Base-by-base conservation (phyloP, 495 filamentous ascomycete species). In the Haplographium delicatum region DNA sequence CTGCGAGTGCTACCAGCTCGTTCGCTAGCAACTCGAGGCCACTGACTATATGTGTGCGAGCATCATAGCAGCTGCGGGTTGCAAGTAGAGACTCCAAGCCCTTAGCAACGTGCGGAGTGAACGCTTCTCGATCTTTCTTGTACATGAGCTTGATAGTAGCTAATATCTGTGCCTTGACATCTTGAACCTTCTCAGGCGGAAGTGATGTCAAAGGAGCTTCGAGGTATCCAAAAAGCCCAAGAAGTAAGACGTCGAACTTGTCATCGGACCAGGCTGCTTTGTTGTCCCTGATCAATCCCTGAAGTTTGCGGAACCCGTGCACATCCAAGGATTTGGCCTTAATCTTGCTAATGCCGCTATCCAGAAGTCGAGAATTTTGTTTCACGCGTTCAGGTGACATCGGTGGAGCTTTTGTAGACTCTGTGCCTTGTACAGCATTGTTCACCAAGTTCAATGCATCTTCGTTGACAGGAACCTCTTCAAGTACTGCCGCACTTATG, bases 251-350 rank as follows among this genome's bases (percentile, higher is more conserved):
- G 53, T 85, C 79, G 57, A 91, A 94, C 56, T 78, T 81, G 42
- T 76, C 70, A 37, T 83, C 78, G n/a, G 62, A 62, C 30, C 81
- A 71, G 6, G 65, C 61, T 10, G 73, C 58, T 51, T 80, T 80
- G 51, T 82, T 82, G 53, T 83, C 82, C 45, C 85, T 80, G 55
- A 91, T 83, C 50, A 96, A 75, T 22, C 81, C 76, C 63, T 94
- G 91, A 8, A 96, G 67, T 52, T 93, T 89, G 42, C 91, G 83
- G 68, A 96, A 95, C 44, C 86, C 89, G 55, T 89, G 86, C 4
- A 89, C 86, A 59, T 95, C 90, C 28, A 96, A 77, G 5, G 78
- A 79, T 53, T 79, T 75, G 8, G 79, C 76, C 27, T 77, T 79
- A 44, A 96, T 80, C 25, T 85, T 83, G 18, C 76, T 70, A 54